Base-by-base conservation (phyloP, 2,329 filamentous ascomycete genomes). In the Onygenales sp. region DNA sequence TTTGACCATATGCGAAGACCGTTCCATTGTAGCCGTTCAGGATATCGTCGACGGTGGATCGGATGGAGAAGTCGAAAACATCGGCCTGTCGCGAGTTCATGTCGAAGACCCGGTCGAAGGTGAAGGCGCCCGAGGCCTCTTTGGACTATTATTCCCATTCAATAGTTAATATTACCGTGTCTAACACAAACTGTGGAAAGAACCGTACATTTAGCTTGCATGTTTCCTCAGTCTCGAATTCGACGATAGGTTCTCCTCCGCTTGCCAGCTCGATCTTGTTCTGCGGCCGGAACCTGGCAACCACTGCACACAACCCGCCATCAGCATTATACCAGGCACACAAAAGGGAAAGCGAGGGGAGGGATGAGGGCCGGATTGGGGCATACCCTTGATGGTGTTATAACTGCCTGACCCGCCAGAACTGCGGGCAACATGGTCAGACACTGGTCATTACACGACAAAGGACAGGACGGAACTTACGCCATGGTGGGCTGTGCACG, bases 1-100 rank as follows among this genome's bases (percentile, higher is more conserved):
- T 98, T 78, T 97, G 93, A 60, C 93, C 93, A 70, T 98, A 98
- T 58, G 93, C 93, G 65, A 98, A 97, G 62, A 98, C 92, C 11
- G 92, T 97, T 68, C 92, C 93, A 76, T 98, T 98, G 81, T 98
- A 98, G 60, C 93, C 93, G 73, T 97, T 95, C 60, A 98, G 80
- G 62, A 98, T 96, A 70, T 97, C 93, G 75, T 97, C 92, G 62
- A 98, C 93, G 17, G 93, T 97, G 31, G 89, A 83, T 60, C 87
- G 85, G 71, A 98, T 97, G 43, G 93, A 97, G 76, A 93, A 98
- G 73, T 97, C 89, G 76, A 98, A 98, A 65, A 98, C 90, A 73
- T 97, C 91, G 66, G 82, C 78, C 74, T 98, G 93, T 65, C 83
- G 83, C 66, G 89, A 93, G 72, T 80, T 78, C 88, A 95, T 97